A percentile compares a stretch with the other conserved stretches of the same genome.
Evolutionary conservation across 768 basidiomycete genomes (phyloP).

Genomic region (Nevesoporus exiguus): DNA sequence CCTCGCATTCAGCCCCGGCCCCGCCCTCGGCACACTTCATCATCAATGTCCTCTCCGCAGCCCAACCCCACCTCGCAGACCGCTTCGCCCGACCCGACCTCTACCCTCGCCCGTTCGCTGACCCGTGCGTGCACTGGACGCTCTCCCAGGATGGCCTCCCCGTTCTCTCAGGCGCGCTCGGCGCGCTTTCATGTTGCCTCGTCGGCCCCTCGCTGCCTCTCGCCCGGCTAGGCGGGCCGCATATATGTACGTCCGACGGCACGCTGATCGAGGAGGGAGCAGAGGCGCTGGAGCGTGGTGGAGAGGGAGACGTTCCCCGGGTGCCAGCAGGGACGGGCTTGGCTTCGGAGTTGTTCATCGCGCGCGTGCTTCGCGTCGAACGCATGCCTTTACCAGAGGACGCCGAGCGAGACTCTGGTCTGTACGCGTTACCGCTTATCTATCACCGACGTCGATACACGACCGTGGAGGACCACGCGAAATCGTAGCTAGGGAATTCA

Average conservation of each 20-base stretch:
- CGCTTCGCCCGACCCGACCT: constrained; percentile 73
- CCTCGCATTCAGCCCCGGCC: not conserved
- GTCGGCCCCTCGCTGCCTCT: constrained; percentile 60
- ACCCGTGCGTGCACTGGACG: constrained; percentile 33
- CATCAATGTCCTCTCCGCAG: constrained; percentile 74
- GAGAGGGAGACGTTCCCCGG: constrained; percentile 9
- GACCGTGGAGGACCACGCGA: constrained; percentile 39
- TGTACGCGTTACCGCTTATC: constrained; percentile 50
- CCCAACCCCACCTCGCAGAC: constrained; percentile 59
- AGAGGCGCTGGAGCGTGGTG: too few relatives aligned
- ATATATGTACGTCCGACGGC: not conserved
- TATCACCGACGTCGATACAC: constrained; percentile 63
- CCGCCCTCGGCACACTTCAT: constrained; percentile 50
- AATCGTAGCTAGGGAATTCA: not conserved
- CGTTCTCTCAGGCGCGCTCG: constrained; percentile 56
- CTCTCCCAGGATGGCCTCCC: constrained; percentile 55
- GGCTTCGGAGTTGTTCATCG: constrained; percentile 76
- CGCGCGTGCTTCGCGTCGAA: constrained; percentile 65
- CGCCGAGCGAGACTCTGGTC: constrained; percentile 2
- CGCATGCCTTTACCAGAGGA: constrained; percentile 31
- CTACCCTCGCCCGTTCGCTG: constrained; percentile 56
- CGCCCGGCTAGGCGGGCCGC: constrained; percentile 42
- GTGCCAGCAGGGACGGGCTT: constrained; percentile 32
- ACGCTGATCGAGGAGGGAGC: constrained; percentile 21
- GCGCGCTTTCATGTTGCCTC: constrained; percentile 70